Percentiles rank a stretch among this genome's conserved stretches.
These are phyloP conservation scores for Jacaranda mimosifolia DNA, from an alignment of 257 asterid species.

Conservation along the genomic window DNA sequence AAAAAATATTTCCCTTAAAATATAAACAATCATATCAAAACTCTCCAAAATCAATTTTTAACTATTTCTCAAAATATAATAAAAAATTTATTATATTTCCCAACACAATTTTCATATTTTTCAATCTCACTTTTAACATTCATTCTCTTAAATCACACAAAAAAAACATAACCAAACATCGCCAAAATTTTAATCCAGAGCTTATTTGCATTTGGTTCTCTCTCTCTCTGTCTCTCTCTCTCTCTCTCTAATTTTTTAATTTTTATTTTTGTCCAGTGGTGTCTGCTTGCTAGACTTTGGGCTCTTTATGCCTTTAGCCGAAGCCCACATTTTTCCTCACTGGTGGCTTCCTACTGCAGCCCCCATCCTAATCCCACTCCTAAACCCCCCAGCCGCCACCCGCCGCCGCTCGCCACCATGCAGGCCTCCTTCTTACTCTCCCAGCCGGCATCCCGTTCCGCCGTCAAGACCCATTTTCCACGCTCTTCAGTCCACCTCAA, in stretches of 20 bases:
- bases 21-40: no score
- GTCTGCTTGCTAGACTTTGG: neutral
- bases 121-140: no score
- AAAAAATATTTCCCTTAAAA: no score
- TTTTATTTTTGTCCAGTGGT: neutral
- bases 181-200: no score
- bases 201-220: no score
- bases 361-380: constrained; percentile 29
- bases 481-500: constrained; percentile 41
- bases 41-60: no score
- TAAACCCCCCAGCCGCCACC: constrained; percentile 47
- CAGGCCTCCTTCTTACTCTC: constrained; percentile 51
- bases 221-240: no score
- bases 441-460: constrained; percentile 39
- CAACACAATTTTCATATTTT: no score
- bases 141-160: no score
- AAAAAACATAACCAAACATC: no score
- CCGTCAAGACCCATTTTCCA: constrained; percentile 40
- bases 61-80: no score
- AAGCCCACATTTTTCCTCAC: constrained; percentile 22
- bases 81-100: no score
- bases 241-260: neutral
- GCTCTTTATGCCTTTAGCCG: neutral
- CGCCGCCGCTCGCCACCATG: constrained; percentile 52
- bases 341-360: neutral